phyloP scores from a whole-genome alignment of 768 basidiomycete species.

The Lyophyllum semitale region DNA sequence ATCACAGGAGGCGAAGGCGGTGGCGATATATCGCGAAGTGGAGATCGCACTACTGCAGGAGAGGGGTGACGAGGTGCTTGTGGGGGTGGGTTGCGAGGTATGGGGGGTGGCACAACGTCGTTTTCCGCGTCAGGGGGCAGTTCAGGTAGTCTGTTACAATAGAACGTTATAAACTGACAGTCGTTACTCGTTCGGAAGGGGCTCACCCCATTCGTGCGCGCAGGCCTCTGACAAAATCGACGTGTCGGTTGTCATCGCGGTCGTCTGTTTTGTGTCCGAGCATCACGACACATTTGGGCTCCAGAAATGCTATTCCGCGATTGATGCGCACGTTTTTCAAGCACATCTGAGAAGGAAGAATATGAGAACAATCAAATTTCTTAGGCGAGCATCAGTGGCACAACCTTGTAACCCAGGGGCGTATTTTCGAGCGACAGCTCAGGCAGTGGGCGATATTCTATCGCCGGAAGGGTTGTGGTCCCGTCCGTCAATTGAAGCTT shows the following conservation, averaged over 20 bases:
- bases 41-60: slow-evolving; percentile 27
- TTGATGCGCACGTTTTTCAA: slow-evolving; percentile 70
- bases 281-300: slow-evolving; percentile 63
- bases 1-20: slow-evolving; percentile 28
- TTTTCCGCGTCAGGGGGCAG: slow-evolving; percentile 15
- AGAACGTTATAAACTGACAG: slow-evolving; percentile 13
- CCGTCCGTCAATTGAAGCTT: slow-evolving; percentile 80
- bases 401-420: slow-evolving; percentile 81
- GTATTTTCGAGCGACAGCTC: slow-evolving; percentile 74
- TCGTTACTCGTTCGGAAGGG: slow-evolving; percentile 2
- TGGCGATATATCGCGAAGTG: slow-evolving; percentile 41
- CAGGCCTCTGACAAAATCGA: slow-evolving; percentile 63
- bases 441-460: slow-evolving; percentile 74
- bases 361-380: not conserved
- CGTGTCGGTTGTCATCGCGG: slow-evolving; percentile 56
- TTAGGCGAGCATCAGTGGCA: slow-evolving; percentile 5
- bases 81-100: slow-evolving; percentile 12
- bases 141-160: slow-evolving; percentile 26
- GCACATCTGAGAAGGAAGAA: slow-evolving; percentile 50
- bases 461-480: slow-evolving; percentile 61
- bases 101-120: slow-evolving; percentile 6
- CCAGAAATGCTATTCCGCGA: slow-evolving; percentile 74
- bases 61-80: slow-evolving; percentile 13
- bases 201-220: slow-evolving; percentile 69
- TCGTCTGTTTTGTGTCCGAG: slow-evolving; percentile 68